Evolutionary conservation across 2,329 filamentous ascomycete genomes (phyloP), one percentile per base, ranked within the genome.

Genomic region (Nigrograna mackinnonii): DNA sequence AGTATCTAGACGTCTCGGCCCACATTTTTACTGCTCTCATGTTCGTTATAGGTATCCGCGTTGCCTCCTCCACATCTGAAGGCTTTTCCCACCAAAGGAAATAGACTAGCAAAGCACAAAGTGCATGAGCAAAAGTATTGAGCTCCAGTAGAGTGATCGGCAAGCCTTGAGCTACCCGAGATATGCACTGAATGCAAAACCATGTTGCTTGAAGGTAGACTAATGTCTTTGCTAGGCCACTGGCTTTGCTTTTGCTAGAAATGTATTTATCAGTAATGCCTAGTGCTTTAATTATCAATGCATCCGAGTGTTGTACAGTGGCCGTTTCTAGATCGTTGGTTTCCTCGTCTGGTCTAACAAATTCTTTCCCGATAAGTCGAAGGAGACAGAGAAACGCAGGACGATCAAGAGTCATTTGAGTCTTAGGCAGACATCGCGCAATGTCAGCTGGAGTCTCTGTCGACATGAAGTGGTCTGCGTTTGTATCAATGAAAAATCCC

Each of bases 71-170:
- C 14, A 63, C 44, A 13, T 55, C 41, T 4, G 51, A 34, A 6
- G 62, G 64, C 20, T 66, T 64, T 19, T 60, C 32, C 62, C 58
- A 64, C 64, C 62, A 66, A 5, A 60, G 21, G 1, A 50, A 14
- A 37, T 65, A 68, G 1, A 61, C 49, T 1, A 57, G 32, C 1
- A 68, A 44, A 13, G 60, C 53, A 39, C 60, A 63, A 20, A 61
- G 6, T 33, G 54, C 38, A 44, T 59, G 64, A 41, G 88, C 80
- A 32, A 87, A 68, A 13, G 84, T 71, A 46, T 85, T 80, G 4
- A 82, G 60, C 37, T 84, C 79, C 39, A 88, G 72, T 4, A 91
- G 62, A 18, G 80, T 77, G 7, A 66, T 47, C 3, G 59, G 44
- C 5, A 58, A 34, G 3, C 45, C 18, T 17, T 37, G 17, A 2